Base-by-base conservation (phyloP, 164 flowering plant genomes). In the Berberis vulgaris region DNA sequence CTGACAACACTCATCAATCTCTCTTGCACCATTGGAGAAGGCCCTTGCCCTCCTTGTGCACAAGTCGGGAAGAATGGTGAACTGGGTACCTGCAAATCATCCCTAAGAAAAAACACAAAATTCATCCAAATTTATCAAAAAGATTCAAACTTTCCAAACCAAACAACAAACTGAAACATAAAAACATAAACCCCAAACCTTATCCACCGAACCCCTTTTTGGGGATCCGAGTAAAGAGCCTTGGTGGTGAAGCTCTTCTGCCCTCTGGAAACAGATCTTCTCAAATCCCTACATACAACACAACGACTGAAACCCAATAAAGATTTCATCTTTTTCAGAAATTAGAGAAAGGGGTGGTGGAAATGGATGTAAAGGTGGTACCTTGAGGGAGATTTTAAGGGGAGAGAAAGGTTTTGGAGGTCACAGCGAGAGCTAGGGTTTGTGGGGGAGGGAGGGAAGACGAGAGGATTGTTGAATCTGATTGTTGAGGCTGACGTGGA, bases 1-100 rank as follows among this genome's bases (percentile, higher is more conserved):
- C 96, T 89, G 58, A 89, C 75, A 66, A 95, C 87, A 73, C 96
- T 87, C 62, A 77, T 84, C 65, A 91, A 89, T 6, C 97, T 86
- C 73, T 91, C 97, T 57, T 76, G 81, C 39, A 86, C 82, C 94
- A 87, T 82, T 0, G 94, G 96, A 44, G 96, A 76, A 7, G 96
- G 94, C 11, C 86, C 87, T 73, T 84, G 88, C 26, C 26, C 26
- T 26, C 26, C 26, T 26, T 26, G 26, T 26, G 26, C 88, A 68
- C 80, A 73, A 9, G 73, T 71, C n/a, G 91, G 86, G 60, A 86
- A 78, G 65, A 79, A 86, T 2, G 91, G 87, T 0, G 97, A 89
- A 39, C 88, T 75, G 1, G 97, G 96, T 56, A 84, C 64, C 62
- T 68, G 73, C 83, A 89, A 70, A 78, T 91, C 99, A 61, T 95